Evolutionary conservation across 2,329 filamentous ascomycete genomes (phyloP), one percentile per base, ranked within the genome.

Genomic region (Claviceps africana): DNA sequence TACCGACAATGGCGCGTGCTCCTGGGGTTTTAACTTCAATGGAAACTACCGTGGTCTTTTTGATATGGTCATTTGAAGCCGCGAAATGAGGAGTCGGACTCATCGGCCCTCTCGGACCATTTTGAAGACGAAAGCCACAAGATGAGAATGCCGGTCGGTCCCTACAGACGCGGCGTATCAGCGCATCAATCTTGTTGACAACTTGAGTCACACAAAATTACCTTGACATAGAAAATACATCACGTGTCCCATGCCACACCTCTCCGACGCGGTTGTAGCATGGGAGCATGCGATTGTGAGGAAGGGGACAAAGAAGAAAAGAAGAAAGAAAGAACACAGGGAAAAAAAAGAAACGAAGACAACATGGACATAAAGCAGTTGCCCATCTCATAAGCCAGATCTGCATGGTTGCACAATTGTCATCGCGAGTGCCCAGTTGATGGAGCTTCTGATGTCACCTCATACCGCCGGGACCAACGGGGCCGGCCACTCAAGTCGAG

Each of bases 181-280:
- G 28, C 46, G 44, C 44, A 33, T 47, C 28, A 8, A 17, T 33
- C 30, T 30, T 43, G 43, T 43, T 47, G 47, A 45, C 43, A 40
- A 42, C 28, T 48, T 53, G 25, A 48, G 44, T 28, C 48, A 28
- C 33, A 37, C 17, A 37, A 50, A 53, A 39, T 19, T 46, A 40
- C 52, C 46, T 35, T 48, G 53, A 51, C 37, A 51, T 50, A 48
- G 47, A 50, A 46, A 44, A 48, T 45, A 53, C 53, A 53, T 55
- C 53, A 47, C 53, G 51, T 51, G 51, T 55, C 51, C 48, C 30
- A 42, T 47, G 55, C 48, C n/a, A 44, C 53, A 43, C 40, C 50
- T 44, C 37, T 28, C 17, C 47, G 47, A 47, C 48, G 13, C 31
- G 45, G 47, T 51, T 48, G 21, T 46, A 33, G 31, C 47, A 45